phyloP scores from a whole-genome alignment of 768 basidiomycete species.

The Ramaria sp. region DNA sequence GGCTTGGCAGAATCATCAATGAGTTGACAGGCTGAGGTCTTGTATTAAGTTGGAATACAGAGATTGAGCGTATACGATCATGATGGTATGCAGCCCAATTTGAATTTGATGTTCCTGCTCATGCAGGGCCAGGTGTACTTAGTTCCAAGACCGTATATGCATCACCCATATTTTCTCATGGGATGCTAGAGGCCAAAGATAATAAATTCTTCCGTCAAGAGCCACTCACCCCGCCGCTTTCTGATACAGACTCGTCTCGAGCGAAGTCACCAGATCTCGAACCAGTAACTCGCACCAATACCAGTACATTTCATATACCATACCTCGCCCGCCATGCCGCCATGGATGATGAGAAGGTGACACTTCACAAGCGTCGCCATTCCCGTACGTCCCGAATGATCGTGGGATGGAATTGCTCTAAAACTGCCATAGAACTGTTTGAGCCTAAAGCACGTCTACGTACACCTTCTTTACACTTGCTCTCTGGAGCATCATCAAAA shows the following conservation, averaged over 20 bases:
- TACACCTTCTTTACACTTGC: conserved; percentile 31
- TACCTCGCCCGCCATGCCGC: background rate
- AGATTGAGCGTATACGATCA: conserved; percentile 65
- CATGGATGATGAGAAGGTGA: background rate
- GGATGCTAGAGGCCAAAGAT: background rate
- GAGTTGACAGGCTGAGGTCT: background rate
- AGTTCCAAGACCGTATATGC: background rate
- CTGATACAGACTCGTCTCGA: conserved; percentile 6
- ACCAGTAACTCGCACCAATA: background rate
- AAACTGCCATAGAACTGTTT: background rate
- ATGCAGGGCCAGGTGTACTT: background rate
- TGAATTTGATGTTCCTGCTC: background rate
- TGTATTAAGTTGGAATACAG: conserved; percentile 51
- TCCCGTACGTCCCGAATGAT: background rate
- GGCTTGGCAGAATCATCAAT: conserved; percentile 3
- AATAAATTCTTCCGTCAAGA: background rate
- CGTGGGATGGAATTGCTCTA: background rate
- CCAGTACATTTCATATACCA: conserved; percentile 5
- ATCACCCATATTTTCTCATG: background rate
- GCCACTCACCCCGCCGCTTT: background rate
- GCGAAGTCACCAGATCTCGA: background rate
- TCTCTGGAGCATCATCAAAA: conserved; percentile 52
- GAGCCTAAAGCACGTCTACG: background rate
- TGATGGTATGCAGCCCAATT: conserved; percentile 36
- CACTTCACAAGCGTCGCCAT: background rate